Conservation (phyloP, 495 filamentous ascomycete species). For the Thermochaetoides thermophila region DNA sequence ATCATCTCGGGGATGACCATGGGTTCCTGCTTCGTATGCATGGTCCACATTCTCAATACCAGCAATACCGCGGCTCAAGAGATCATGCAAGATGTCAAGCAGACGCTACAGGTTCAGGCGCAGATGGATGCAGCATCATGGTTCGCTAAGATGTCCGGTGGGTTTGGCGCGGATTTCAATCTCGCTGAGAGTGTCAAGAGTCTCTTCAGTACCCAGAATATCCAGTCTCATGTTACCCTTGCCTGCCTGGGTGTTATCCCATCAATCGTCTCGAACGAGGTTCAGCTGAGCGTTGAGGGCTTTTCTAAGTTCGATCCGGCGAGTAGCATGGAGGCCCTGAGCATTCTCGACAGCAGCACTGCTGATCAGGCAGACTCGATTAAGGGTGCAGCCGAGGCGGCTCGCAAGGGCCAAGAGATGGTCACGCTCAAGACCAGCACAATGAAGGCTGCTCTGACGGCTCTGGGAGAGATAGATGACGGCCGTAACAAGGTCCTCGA, state of each 20-base stretch:
- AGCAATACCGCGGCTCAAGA: not conserved
- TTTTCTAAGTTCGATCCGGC: conserved; percentile 1
- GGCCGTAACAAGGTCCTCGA: not conserved
- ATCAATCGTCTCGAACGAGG: not conserved
- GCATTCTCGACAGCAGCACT: not conserved
- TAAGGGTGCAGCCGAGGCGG: not conserved
- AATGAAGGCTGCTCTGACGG: not conserved
- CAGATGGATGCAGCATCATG: not conserved
- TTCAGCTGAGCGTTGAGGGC: not conserved
- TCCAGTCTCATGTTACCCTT: conserved; percentile 1
- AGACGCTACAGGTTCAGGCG: not conserved
- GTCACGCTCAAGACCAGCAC: not conserved
- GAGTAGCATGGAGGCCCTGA: not conserved
- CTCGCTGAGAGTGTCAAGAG: not conserved
- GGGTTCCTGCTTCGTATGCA: conserved; percentile 2
- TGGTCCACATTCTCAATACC: conserved; percentile 2
- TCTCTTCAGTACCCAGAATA: conserved; percentile 1
- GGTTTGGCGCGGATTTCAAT: not conserved
- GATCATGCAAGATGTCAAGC: not conserved
- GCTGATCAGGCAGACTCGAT: not conserved
- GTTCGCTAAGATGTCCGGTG: not conserved
- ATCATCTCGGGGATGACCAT: conserved; percentile 2
- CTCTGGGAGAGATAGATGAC: not conserved
- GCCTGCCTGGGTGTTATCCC: conserved; percentile 1
- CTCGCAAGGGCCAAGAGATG: not conserved